Evolutionary conservation across 2,329 filamentous ascomycete species (phyloP), one percentile per base, ranked within the genome.

Genomic region (Fusarium agapanthi): DNA sequence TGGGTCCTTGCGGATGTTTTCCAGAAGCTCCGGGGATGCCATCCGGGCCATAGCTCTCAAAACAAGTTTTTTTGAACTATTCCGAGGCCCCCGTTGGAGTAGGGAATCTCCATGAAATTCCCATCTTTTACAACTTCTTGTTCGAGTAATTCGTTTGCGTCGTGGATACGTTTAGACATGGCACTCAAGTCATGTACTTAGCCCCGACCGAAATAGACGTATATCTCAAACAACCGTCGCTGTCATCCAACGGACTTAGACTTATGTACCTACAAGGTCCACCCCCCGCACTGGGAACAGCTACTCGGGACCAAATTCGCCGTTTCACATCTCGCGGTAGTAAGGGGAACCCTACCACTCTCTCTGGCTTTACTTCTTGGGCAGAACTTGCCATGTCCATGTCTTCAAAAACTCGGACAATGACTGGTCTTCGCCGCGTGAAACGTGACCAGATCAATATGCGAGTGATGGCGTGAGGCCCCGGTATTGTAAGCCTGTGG

Each of bases 281-380:
- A 77, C 72, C 75, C 75, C 75, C 75, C 74, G 69, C 75, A 76
- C 56, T 68, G 59, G 56, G 75, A 75, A 75, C 75, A 73, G 68
- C 59, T 71, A 67, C 69, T 69, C 72, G 75, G 75, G 67, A 76
- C 75, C 68, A 67, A 75, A 45, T 51, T 69, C 40, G 47, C 57
- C 41, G 67, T 69, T 76, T 71, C 70, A 65, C 48, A 58, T 69
- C 34, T 59, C 47, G 45, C 16, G 28, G 64, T 67, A 60, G 62
- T 51, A 69, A 45, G 65, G 67, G 47, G 32, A 44, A 55, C 65
- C 64, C 41, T 64, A 37, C 22, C 40, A 51, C 41, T 13, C 53
- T 30, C 45, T 40, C 43, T 28, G 47, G 35, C 24, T 38, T 28
- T 45, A 26, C 51, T 26, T 43, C 30, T 59, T 65, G 47, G 41